Base-by-base conservation (phyloP, 2,329 filamentous ascomycete genomes). In the Huntiella savannae region DNA sequence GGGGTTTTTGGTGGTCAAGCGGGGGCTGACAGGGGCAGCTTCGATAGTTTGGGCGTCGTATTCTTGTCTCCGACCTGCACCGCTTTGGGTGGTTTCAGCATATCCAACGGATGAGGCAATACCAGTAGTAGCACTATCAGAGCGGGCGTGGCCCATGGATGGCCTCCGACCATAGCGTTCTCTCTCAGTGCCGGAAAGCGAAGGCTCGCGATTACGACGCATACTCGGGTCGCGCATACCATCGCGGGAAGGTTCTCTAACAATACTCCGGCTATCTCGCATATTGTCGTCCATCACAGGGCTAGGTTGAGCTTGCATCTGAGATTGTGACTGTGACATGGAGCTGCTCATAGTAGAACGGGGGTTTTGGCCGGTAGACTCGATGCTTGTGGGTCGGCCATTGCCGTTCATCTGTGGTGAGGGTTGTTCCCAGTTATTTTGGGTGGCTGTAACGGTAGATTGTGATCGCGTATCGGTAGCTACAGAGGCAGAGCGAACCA, bases 11-110 rank as follows among this genome's bases (percentile, higher is more conserved):
- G 77, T 71, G 15, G 80, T 71, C 4, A 70, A 63, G 34, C 81
- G 77, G 4, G 85, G 82, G 60, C 77, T 86, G 52, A 75, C 73
- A 13, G 92, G 69, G 33, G 78, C 81, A 0, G 83, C 84, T 61
- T 95, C 88, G 84, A 95, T 94, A 3, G 87, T 86, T 60, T 96
- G 88, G 12, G 94, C 75, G 57, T 96, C 91, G 57, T 94, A 96
- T 58, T 96, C 88, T 57, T 95, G 86, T 47, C 82, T 79, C 54
- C 87, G 75, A 36, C 72, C 70, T 34, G 74, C 74, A 5, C 72
- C 73, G 55, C 75, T 79, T 54, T 83, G 77, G 12, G 77, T 76
- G 2, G 79, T 79, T 52, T 88, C 82, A 19, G 78, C 72, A 57
- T 92, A 94, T 40, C 87, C 85, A 16, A 71, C 76, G 1, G 83